Evolutionary conservation across 164 flowering plant genomes (phyloP).

Genomic region (Kalanchoe fedtschenkoi): DNA sequence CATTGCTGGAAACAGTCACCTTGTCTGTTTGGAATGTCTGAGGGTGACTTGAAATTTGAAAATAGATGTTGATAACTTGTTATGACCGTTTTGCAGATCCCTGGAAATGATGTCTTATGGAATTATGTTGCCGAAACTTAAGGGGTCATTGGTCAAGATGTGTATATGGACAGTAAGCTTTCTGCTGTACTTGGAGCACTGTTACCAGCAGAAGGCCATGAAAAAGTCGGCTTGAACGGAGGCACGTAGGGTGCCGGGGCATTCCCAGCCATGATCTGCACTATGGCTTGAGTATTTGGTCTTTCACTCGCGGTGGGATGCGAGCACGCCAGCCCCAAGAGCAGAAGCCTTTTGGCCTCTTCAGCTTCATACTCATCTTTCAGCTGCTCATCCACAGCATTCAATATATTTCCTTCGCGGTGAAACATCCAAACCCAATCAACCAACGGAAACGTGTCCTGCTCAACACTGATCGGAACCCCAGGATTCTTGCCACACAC

Average conservation of each 20-base stretch:
- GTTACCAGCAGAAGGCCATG: slow-evolving; percentile 33
- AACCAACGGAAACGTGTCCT: slow-evolving; percentile 18
- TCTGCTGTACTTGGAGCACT: not conserved
- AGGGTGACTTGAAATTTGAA: not conserved
- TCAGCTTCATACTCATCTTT: slow-evolving; percentile 22
- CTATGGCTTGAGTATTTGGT: slow-evolving; percentile 36
- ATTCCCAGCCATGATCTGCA: slow-evolving; percentile 41
- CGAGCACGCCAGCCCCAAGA: slow-evolving; percentile 60
- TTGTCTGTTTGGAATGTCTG: not conserved
- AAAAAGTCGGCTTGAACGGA: slow-evolving; percentile 48
- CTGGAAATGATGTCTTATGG: not conserved
- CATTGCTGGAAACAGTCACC: not conserved
- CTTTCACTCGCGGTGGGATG: slow-evolving; percentile 51
- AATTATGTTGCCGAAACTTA: not conserved
- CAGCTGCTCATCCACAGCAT: slow-evolving; percentile 42
- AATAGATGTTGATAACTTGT: not conserved
- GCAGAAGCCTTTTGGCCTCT: slow-evolving; percentile 41
- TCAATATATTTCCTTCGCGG: slow-evolving; percentile 43
- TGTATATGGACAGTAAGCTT: not conserved
- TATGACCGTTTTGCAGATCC: not conserved
- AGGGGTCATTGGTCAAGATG: not conserved
- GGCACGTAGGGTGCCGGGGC: slow-evolving; percentile 37
- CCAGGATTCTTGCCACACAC: slow-evolving; percentile 53
- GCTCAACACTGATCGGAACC: slow-evolving; percentile 11
- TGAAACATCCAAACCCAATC: slow-evolving; percentile 68